Base-by-base conservation (phyloP, 1,284 basidiomycete genomes). In the Trichosporon inkin region DNA sequence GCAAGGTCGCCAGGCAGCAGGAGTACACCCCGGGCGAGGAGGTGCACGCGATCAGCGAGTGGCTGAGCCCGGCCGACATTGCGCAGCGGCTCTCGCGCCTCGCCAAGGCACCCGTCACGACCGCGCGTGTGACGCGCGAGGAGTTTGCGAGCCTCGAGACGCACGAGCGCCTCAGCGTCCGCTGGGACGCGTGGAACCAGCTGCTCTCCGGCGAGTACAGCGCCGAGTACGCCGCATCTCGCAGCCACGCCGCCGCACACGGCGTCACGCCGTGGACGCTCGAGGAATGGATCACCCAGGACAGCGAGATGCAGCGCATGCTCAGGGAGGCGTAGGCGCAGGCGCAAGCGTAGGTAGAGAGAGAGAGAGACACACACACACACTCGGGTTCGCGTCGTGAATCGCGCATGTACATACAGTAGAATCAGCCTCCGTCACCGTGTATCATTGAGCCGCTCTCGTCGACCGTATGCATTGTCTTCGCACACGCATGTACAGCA, bases 31-130 rank as follows among this genome's bases (percentile, higher is more conserved):
- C 56, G 69, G 70, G 69, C 44, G 64, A 70, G 49, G 69, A 71
- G 53, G 64, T 76, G 56, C 62, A 68, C 24, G 65, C 67, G 16
- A 64, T 67, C 38, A 53, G 63, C 11, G 67, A 69, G 28, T 54
- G 61, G 35, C 51, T 65, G 10, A 70, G 69, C 3, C 64, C 70
- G 17, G 38, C 47, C 13, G 53, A 70, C 53, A 65, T 72, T 44
- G 71, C 70, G 10, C 56, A 57, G 20, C 59, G 57, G 22, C 53
- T 73, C 24, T 54, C 55, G 10, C 59, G 66, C 41, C 34, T 71
- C 24, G 51, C 64, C 13, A 68, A 68, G 22, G 65, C 65, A 24
- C 66, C 66, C 13, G 66, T 74, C 28, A 66, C 67, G 38, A 65
- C 68, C 2, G 56, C 63, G n/a, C 63, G 66, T 32, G 37, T 70